These are phyloP conservation scores for Dictyostelium purpureum DNA, from an alignment of 78 protist species.

Conservation along the genomic window DNA sequence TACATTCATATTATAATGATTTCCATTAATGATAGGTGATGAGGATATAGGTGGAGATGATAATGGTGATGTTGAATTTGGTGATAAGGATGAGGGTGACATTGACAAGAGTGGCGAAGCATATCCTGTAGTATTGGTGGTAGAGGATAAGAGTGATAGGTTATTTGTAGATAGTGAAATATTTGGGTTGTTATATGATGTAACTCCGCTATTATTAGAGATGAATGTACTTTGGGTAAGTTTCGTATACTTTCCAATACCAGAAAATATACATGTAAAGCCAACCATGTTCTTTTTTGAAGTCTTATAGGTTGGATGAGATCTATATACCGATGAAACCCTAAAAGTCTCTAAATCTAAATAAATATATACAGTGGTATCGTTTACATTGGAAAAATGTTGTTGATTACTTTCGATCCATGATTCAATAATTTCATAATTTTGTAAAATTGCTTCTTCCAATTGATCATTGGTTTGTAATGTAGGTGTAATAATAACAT, in stretches of 20 bases:
- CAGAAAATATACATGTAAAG: slow-evolving; percentile 3
- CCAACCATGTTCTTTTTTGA: slow-evolving; percentile 16
- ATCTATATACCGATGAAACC: slow-evolving; percentile 21
- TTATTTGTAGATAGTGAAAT: neutral
- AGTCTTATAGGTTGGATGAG: neutral
- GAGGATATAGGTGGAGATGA: neutral
- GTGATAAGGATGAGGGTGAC: neutral
- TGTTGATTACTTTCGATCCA: slow-evolving; percentile 54
- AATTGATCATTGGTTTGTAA: neutral
- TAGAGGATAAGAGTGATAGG: neutral
- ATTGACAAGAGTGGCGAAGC: too few species aligned
- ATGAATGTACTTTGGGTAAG: neutral
- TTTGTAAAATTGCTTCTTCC: slow-evolving; percentile 1
- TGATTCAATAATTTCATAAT: neutral
- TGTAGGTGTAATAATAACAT: too few species aligned
- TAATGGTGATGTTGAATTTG: neutral
- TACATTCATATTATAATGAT: neutral
- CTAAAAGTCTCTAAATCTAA: slow-evolving; percentile 23
- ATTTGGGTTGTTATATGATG: neutral
- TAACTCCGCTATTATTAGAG: neutral
- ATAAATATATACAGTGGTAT: slow-evolving; percentile 19
- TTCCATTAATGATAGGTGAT: neutral
- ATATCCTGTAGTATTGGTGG: neutral
- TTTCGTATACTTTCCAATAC: slow-evolving; percentile 40
- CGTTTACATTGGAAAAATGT: slow-evolving; percentile 29